Evolutionary conservation across 2,329 filamentous ascomycete species (phyloP).

Genomic region (Spiromastix sp.): DNA sequence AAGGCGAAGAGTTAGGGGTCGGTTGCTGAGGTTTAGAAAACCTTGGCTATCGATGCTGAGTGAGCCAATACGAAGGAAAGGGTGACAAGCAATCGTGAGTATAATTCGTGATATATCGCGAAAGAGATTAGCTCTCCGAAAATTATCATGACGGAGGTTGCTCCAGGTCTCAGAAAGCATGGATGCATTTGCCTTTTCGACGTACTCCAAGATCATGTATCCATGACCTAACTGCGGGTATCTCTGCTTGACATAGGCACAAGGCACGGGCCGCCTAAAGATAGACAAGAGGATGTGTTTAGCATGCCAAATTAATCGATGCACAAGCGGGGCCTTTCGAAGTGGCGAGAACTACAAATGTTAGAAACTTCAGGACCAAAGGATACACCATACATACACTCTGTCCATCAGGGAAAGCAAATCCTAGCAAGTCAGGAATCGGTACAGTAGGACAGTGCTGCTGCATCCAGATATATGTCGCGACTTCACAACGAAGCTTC

Average conservation of each 20-base stretch:
- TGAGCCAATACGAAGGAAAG: no score
- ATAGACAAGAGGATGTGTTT: not conserved
- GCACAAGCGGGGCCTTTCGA: not conserved
- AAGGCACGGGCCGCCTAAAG: not conserved
- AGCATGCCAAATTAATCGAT: not conserved
- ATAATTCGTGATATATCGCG: no score
- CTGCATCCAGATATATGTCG: constrained; percentile 9
- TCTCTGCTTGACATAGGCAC: not conserved
- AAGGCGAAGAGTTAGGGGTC: no score
- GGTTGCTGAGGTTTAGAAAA: no score
- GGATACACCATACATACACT: not conserved
- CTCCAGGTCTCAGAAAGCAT: no score
- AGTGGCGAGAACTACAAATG: not conserved
- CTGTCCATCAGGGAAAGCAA: constrained; percentile 5
- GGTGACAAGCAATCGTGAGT: no score
- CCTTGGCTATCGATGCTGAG: no score
- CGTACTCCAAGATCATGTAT: no score
- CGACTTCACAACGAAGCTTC: constrained; percentile 12
- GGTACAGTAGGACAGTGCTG: constrained; percentile 7
- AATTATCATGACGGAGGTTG: no score
- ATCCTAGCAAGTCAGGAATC: constrained; percentile 8
- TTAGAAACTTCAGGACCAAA: not conserved
- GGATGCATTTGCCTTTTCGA: no score
- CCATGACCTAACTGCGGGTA: no score
- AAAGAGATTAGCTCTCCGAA: no score